A percentile compares a stretch with the other conserved stretches of the same genome.
These are phyloP conservation scores for Colletotrichum plurivorum DNA, from an alignment of 2,329 filamentous ascomycete species.

Conservation along the genomic window DNA sequence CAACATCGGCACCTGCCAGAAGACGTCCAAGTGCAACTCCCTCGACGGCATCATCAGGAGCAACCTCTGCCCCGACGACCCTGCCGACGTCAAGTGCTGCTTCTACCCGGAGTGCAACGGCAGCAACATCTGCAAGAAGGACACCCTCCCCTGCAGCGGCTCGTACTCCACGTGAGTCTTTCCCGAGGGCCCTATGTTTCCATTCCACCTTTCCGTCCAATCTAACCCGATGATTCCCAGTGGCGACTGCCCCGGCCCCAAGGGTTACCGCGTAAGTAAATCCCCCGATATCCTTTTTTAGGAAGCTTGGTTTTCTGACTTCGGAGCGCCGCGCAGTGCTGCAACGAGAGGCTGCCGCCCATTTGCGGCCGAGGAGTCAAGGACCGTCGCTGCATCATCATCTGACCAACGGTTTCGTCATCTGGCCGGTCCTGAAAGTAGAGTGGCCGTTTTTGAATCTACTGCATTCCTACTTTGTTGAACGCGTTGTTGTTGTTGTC, in stretches of 20 bases:
- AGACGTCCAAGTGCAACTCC: slow-evolving; percentile 29
- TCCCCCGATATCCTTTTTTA: no score
- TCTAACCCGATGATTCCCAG: neutral
- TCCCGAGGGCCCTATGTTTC: neutral
- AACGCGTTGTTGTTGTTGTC: neutral
- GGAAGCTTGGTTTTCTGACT: neutral
- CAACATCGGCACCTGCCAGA: slow-evolving; percentile 33
- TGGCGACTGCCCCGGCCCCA: slow-evolving; percentile 31
- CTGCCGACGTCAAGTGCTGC: slow-evolving; percentile 35
- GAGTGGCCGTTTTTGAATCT: neutral
- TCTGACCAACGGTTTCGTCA: neutral
- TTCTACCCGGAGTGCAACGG: slow-evolving; percentile 34
- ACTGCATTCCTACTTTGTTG: neutral
- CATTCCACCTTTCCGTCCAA: neutral
- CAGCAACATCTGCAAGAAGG: slow-evolving; percentile 31
- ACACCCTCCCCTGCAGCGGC: slow-evolving; percentile 30
- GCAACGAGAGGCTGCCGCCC: slow-evolving; percentile 32
- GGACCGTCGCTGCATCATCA: slow-evolving; percentile 26
- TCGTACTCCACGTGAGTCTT: slow-evolving; percentile 24
- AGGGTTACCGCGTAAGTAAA: slow-evolving; percentile 30
- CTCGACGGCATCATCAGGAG: slow-evolving; percentile 27
- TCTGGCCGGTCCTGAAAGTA: neutral
- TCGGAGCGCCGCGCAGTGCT: slow-evolving; percentile 15
- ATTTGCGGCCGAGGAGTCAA: slow-evolving; percentile 25
- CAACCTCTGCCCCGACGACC: slow-evolving; percentile 35